Base-by-base conservation (phyloP, 2,329 filamentous ascomycete genomes). In the Gaeumannomyces tritici region DNA sequence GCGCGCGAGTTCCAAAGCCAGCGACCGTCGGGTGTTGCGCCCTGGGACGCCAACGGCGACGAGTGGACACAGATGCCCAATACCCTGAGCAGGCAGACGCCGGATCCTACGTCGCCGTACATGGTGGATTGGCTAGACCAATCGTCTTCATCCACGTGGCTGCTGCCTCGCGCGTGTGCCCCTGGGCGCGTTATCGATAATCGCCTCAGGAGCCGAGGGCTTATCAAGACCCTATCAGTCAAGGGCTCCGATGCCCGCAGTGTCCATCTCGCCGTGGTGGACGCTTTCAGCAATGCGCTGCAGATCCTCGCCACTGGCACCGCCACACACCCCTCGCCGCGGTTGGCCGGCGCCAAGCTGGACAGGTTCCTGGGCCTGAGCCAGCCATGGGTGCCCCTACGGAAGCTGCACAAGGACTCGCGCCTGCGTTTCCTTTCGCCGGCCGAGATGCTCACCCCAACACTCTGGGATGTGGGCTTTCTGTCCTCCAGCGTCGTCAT, bases 351-450 rank as follows among this genome's bases (percentile, higher is more conserved):
- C 61, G 60, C 51, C 24, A 55, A 33, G 35, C 66, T 72, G 5
- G 74, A 76, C 57, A 76, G 76, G 55, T 85, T 81, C 61, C 75
- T 87, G 26, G 89, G 86, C 7, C 77, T 93, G 24, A 80, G 83
- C 62, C 86, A 88, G 56, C 74, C 83, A 0, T 91, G 89, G 82
- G 81, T 93, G n/a, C 90, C 90, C 6, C 77, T 93, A 24, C 84
- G 89, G 60, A 93, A 93, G 71, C 77, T 91, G 3, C 84, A 89
- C 70, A 91, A 89, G 69, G 88, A 91, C 63, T 87, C 87, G 0
- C 83, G 85, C 29, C 79, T 93, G 8, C 84, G 85, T 1, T 92
- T 92, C 67, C 78, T 93, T 13, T 83, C 82, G 7, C 85, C 85
- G 1, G 78, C 84, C 1, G 90, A 93, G 71, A 89, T 93, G 85